Conservation (phyloP, 2,329 filamentous ascomycete genomes). For the Byssothecium circinans region DNA sequence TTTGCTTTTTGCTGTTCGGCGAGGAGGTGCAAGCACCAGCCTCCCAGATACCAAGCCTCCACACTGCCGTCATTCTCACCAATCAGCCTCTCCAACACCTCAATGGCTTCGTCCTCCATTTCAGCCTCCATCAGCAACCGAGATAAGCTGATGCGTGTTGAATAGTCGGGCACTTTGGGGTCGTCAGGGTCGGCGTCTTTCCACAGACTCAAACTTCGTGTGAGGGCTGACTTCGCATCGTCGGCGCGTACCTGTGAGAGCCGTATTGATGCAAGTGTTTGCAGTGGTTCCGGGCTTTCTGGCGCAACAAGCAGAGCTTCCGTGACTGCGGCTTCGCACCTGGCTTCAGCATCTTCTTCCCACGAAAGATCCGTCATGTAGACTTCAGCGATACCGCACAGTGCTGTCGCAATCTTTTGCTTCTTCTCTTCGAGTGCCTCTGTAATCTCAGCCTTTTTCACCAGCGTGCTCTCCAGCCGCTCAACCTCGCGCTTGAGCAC, state of each 20-base stretch:
- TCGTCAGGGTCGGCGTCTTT: constrained; percentile 73
- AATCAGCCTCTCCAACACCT: constrained; percentile 81
- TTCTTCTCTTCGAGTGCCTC: constrained; percentile 66
- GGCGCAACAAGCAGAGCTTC: constrained; percentile 87
- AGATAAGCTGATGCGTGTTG: constrained; percentile 79
- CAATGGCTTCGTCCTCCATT: constrained; percentile 80
- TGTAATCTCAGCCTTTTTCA: constrained; percentile 37
- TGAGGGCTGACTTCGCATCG: constrained; percentile 78
- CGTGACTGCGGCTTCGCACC: constrained; percentile 85
- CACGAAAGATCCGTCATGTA: constrained; percentile 97
- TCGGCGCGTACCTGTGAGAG: constrained; percentile 81
- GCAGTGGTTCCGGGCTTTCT: constrained; percentile 82
- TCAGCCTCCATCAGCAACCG: constrained; percentile 87
- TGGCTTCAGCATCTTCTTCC: constrained; percentile 86
- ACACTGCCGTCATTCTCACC: constrained; percentile 91
- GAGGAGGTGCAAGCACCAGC: constrained; percentile 84
- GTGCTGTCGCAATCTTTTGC: constrained; percentile 80
- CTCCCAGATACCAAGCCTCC: constrained; percentile 95
- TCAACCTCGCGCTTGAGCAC: constrained; percentile 74
- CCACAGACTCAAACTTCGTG: constrained; percentile 81
- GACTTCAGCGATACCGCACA: constrained; percentile 92
- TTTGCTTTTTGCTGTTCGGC: constrained; percentile 66
- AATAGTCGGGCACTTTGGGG: constrained; percentile 77
- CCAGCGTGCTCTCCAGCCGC: constrained; percentile 54
- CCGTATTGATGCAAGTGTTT: constrained; percentile 90